Percentiles rank a stretch among this genome's conserved stretches.
Evolutionary conservation across 306 rosid genomes (phyloP).

Genomic region (Hippophae tibetana): DNA sequence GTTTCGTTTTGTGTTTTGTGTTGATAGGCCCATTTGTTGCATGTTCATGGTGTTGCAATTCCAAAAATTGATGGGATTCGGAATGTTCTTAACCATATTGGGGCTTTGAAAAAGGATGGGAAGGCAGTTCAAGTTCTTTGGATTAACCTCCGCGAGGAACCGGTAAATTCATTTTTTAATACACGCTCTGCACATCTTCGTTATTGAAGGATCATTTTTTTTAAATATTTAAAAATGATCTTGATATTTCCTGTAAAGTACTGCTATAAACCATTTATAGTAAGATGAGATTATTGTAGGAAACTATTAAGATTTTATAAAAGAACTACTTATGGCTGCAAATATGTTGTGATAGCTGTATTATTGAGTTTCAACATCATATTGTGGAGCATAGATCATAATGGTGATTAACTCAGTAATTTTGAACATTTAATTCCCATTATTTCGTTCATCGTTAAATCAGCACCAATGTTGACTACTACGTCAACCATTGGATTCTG

Average conservation of each 20-base stretch:
- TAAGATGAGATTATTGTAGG: slow-evolving; percentile 1
- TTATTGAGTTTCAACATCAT: not conserved
- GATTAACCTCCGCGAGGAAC: slow-evolving; percentile 15
- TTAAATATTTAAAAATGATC: not conserved
- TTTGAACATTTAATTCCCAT: not conserved
- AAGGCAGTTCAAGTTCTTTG: no score
- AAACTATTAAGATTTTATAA: not conserved
- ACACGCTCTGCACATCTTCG: not conserved
- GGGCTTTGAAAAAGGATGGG: no score
- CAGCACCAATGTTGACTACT: not conserved
- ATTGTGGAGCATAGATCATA: not conserved
- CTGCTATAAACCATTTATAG: not conserved
- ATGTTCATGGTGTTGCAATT: no score
- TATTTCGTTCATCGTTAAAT: not conserved
- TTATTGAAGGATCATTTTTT: not conserved
- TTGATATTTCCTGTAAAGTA: not conserved
- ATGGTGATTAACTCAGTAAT: not conserved
- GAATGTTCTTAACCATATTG: no score
- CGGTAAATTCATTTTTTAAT: slow-evolving; percentile 29
- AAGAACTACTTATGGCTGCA: not conserved
- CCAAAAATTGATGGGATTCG: no score
- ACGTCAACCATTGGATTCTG: not conserved
- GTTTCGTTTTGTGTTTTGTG: no score
- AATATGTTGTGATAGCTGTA: not conserved
- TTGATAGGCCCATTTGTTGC: no score